Percentiles rank a stretch among this genome's conserved stretches.
Conservation (phyloP, 352 stramenopile species). For the Phytophthora tubulina region DNA sequence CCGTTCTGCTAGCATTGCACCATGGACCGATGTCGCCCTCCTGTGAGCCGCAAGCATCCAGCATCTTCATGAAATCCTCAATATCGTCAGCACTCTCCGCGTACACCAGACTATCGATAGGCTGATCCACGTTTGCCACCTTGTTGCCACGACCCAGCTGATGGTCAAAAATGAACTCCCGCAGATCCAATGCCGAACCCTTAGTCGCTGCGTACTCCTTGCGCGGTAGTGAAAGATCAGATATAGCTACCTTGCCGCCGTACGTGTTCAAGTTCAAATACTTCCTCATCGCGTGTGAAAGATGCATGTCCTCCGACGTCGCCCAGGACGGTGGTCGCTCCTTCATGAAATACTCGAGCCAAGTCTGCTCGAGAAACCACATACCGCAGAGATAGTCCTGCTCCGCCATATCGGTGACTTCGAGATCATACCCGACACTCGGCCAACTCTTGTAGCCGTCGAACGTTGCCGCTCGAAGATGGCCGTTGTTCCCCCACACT, state of each 20-base stretch:
- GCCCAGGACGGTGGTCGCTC: conserved; percentile 59
- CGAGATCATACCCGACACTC: conserved; percentile 30
- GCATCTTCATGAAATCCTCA: conserved; percentile 47
- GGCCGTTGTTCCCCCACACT: conserved; percentile 65
- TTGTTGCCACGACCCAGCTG: conserved; percentile 70
- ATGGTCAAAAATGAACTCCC: conserved; percentile 71
- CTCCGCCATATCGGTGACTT: conserved; percentile 43
- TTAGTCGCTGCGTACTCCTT: conserved; percentile 55
- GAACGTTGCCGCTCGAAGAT: conserved; percentile 53
- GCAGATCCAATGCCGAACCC: conserved; percentile 54
- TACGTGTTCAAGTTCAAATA: conserved; percentile 77
- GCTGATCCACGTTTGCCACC: conserved; percentile 52
- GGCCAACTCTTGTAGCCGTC: conserved; percentile 66
- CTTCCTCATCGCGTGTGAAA: conserved; percentile 71
- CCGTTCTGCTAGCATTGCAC: conserved; percentile 55
- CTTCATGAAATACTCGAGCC: conserved; percentile 74
- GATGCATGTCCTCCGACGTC: conserved; percentile 70
- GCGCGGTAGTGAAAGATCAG: conserved; percentile 32
- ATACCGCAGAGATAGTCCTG: conserved; percentile 74
- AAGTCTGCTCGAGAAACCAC: conserved; percentile 72
- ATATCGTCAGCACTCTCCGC: conserved; percentile 59
- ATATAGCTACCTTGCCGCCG: conserved; percentile 53
- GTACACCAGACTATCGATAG: conserved; percentile 64
- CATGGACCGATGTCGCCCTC: conserved; percentile 33
- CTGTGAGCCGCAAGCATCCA: conserved; percentile 39